A percentile compares a stretch with the other conserved stretches of the same genome.
Conservation (phyloP, 148 eudicot species). For the Amaranthus cruentus region DNA sequence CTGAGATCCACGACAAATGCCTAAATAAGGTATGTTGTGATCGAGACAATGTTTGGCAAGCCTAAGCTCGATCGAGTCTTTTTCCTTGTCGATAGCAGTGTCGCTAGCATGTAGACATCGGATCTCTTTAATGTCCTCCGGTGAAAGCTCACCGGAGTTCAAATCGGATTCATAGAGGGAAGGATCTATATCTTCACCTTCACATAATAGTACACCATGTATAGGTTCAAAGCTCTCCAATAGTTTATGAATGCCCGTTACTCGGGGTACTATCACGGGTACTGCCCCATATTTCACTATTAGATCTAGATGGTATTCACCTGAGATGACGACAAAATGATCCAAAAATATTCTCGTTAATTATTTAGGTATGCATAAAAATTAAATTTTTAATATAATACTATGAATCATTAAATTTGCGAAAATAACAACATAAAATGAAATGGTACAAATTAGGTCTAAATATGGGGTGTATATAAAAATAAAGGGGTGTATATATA, state of each 20-base stretch:
- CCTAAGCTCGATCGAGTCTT: conserved; percentile 66
- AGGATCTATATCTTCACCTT: conserved; percentile 89
- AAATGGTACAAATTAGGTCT: too few species aligned
- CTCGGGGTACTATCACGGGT: conserved; percentile 87
- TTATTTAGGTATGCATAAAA: too few species aligned
- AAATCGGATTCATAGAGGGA: conserved; percentile 44
- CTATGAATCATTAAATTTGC: too few species aligned
- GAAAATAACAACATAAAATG: too few species aligned
- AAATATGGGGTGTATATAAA: too few species aligned
- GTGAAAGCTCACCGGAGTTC: conserved; percentile 29
- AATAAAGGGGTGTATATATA: too few species aligned
- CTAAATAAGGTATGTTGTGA: conserved; percentile 76
- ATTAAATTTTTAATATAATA: too few species aligned
- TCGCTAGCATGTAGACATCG: conserved; percentile 53
- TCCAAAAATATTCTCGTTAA: background rate
- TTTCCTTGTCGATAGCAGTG: conserved; percentile 77
- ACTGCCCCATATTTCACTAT: conserved; percentile 79
- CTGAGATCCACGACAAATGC: conserved; percentile 92
- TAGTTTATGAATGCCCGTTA: conserved; percentile 58
- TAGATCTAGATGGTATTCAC: conserved; percentile 84
- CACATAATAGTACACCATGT: conserved; percentile 84
- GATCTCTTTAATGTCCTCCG: conserved; percentile 64
- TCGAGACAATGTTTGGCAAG: conserved; percentile 77
- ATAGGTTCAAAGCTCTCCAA: conserved; percentile 81
- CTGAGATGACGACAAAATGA: conserved; percentile 23